These are phyloP conservation scores for Paramecium pentaurelia DNA, from an alignment of 73 alveolate genomes.

Conservation along the genomic window DNA sequence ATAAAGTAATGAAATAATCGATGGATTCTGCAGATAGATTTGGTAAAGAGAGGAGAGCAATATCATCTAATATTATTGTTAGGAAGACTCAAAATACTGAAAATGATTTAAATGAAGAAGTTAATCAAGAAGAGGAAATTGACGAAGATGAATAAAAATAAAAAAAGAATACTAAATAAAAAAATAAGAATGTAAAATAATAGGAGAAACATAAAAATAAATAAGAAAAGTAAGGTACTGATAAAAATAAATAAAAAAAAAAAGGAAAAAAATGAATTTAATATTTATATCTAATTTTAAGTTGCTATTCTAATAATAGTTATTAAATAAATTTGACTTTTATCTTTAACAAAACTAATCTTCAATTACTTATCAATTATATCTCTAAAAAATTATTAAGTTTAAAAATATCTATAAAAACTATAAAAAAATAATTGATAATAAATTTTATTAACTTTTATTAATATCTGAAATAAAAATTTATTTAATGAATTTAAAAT, in stretches of 20 bases:
- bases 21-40: slow-evolving; percentile 13
- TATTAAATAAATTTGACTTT: too few relatives aligned
- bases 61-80: neutral
- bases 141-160: neutral
- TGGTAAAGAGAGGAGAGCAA: neutral
- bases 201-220: neutral
- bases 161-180: neutral
- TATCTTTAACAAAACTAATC: neutral
- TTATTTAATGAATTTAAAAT: neutral
- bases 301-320: neutral
- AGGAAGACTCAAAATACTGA: neutral
- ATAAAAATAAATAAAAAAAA: neutral
- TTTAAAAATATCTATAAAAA: neutral
- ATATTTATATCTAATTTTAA: neutral
- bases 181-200: neutral
- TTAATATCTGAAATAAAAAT: neutral
- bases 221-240: neutral
- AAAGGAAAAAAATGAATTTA: neutral
- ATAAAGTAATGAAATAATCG: neutral
- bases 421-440: neutral
- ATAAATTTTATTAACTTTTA: neutral
- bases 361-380: too few relatives aligned
- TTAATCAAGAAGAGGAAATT: neutral
- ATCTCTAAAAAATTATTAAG: too few relatives aligned
- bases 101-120: neutral